Evolutionary conservation across 225 moss, liverwort and hornwort genomes (phyloP), one percentile per base, ranked within the genome.

Genomic region (Marchantia polymorpha): DNA sequence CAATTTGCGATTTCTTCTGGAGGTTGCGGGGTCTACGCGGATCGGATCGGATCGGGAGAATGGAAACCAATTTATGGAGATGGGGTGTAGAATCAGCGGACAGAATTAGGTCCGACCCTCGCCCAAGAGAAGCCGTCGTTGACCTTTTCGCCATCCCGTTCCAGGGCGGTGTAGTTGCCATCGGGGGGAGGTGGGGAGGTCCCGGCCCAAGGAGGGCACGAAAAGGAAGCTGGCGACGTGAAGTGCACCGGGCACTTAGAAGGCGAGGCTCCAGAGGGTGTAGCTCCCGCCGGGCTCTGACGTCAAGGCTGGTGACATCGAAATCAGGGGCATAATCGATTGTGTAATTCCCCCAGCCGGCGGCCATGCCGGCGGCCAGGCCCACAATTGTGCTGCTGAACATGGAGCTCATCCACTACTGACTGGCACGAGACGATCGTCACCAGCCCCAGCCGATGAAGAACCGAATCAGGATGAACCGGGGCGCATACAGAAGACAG

Each of bases 341-440:
- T 93, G 92, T 8, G 90, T 91, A 10, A 91, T 87, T 7, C 92
- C 92, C 92, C 92, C 91, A 91, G 0, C 92, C 92, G 19, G 91
- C 92, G 0, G 92, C 92, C 5, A 90, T 83, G 9, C 92, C 92
- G 7, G 90, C 90, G n/a, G 91, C 92, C 0, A 91, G 86, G 14
- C 92, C 92, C 46, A 93, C 92, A 50, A 93, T 93, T 76, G 90
- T 88, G 81, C 84, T 88, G 82, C 88, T 92, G 84, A 92, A 92
- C 88, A 92, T 87, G 83, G 92, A 92, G 83, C 91, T 93, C 92
- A 93, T 93, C 91, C 92, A 93, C 83, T 86, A 93, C 89, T 93
- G 92, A 93, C 89, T 93, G 92, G 85, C 92, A 93, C 49, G 91
- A 90, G 10, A 93, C 92, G 82, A 93, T 91, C 0, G 91, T 93